A percentile compares a stretch with the other conserved stretches of the same genome.
Evolutionary conservation across 2,329 filamentous ascomycete species (phyloP).

Genomic region (Corynespora cassiicola): DNA sequence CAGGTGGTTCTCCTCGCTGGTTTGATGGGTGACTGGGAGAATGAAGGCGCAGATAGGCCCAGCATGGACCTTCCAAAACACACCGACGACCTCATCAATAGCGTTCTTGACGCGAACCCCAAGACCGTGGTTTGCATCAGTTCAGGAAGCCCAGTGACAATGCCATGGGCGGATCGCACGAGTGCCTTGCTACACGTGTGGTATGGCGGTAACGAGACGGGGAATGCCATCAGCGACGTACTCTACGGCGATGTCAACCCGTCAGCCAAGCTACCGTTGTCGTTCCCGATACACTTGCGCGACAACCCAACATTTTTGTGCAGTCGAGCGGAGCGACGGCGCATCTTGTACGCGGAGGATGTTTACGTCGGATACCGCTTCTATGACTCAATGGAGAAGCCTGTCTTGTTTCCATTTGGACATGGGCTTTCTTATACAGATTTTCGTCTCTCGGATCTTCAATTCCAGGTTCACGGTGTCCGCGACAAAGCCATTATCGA

Average conservation of each 20-base stretch:
- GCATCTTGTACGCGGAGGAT: conserved; percentile 74
- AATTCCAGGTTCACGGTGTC: conserved; percentile 48
- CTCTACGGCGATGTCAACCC: conserved; percentile 77
- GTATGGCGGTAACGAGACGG: conserved; percentile 82
- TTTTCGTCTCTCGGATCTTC: conserved; percentile 54
- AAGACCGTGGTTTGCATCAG: conserved; percentile 82
- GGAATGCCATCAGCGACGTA: conserved; percentile 77
- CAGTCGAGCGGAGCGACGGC: conserved; percentile 71
- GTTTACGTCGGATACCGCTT: conserved; percentile 86
- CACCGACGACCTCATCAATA: conserved; percentile 66
- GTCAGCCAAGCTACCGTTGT: conserved; percentile 74
- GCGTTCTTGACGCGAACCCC: conserved; percentile 66
- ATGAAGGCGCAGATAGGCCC: conserved; percentile 67
- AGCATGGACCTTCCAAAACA: conserved; percentile 62
- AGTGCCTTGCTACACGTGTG: conserved; percentile 80
- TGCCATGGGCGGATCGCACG: conserved; percentile 77
- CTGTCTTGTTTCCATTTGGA: conserved; percentile 80
- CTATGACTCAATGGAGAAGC: conserved; percentile 65
- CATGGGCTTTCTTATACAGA: conserved; percentile 80
- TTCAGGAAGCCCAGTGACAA: conserved; percentile 76
- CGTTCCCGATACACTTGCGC: conserved; percentile 63
- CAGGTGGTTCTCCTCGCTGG: conserved; percentile 78
- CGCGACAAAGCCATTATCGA: conserved; percentile 60
- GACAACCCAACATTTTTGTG: conserved; percentile 79
- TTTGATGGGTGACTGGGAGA: conserved; percentile 75